These are phyloP conservation scores for Nidularia sp. DNA, from an alignment of 768 basidiomycete genomes.

Conservation along the genomic window DNA sequence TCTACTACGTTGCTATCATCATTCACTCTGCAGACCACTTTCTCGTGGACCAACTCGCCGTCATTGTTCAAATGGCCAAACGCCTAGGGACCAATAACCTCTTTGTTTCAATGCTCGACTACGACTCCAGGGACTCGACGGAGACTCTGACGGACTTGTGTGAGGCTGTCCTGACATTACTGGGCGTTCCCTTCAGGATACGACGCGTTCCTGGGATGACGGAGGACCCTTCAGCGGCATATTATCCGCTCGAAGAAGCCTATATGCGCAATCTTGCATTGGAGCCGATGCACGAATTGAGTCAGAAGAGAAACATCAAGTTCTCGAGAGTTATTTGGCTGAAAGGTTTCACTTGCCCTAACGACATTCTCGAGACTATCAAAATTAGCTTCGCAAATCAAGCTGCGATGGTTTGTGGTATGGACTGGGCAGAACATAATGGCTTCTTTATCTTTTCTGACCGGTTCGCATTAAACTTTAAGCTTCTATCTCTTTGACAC, in stretches of 20 bases:
- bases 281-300: constrained; percentile 85
- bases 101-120: constrained; percentile 98
- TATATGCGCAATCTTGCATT: constrained; percentile 90
- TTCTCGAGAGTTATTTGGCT: constrained; percentile 95
- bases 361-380: constrained; percentile 94
- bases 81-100: constrained; percentile 85
- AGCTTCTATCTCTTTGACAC: neutral
- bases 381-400: constrained; percentile 87
- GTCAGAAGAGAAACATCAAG: constrained; percentile 67
- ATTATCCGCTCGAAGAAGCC: constrained; percentile 95
- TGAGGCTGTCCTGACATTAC: constrained; percentile 89
- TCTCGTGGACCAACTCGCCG: constrained; percentile 95
- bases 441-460: constrained; percentile 98
- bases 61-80: constrained; percentile 93
- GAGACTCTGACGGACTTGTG: constrained; percentile 92
- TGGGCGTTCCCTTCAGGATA: constrained; percentile 92
- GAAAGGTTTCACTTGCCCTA: constrained; percentile 98
- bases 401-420: constrained; percentile 99
- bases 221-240: constrained; percentile 77
- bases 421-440: constrained; percentile 99
- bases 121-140: constrained; percentile 92
- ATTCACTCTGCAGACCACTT: constrained; percentile 99
- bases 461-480: constrained; percentile 47
- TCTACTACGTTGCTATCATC: constrained; percentile 93
- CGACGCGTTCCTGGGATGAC: constrained; percentile 94